Percentiles rank a stretch among this genome's conserved stretches.
Conservation (phyloP, 805 yeast genomes). For the Sugiyamaella mastotermitis region DNA sequence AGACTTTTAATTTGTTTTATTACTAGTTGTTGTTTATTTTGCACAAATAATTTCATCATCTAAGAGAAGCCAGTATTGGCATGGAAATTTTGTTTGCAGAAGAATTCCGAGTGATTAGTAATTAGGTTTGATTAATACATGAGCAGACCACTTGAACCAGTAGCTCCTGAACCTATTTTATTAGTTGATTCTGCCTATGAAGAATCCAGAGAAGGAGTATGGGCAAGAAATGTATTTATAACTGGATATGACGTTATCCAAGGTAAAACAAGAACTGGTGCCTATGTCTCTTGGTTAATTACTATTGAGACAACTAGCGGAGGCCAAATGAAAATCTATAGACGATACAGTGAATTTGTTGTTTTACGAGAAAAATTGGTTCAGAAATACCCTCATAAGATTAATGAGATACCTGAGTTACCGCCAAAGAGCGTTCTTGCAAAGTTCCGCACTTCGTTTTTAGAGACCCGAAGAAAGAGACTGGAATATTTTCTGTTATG, state of each 20-base stretch:
- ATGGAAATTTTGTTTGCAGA: no score
- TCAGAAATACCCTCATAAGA: slow-evolving; percentile 32
- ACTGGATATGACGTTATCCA: slow-evolving; percentile 35
- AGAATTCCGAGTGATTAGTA: no score
- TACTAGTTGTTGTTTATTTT: no score
- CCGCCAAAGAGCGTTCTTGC: slow-evolving; percentile 40
- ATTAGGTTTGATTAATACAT: no score
- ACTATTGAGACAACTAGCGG: slow-evolving; percentile 32
- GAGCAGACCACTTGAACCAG: slow-evolving; percentile 2
- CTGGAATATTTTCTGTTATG: slow-evolving; percentile 41
- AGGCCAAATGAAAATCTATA: slow-evolving; percentile 40
- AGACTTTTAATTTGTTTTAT: no score
- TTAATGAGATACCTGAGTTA: slow-evolving; percentile 37
- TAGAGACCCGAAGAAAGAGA: slow-evolving; percentile 36
- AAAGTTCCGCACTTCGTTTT: slow-evolving; percentile 29
- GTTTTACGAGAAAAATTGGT: slow-evolving; percentile 38
- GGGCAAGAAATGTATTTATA: slow-evolving; percentile 37
- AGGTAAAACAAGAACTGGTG: slow-evolving; percentile 31
- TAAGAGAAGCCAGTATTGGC: no score
- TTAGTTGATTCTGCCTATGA: slow-evolving; percentile 12
- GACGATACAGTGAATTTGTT: slow-evolving; percentile 62
- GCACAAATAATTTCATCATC: no score
- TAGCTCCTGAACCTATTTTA: slow-evolving; percentile 19
- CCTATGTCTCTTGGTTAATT: slow-evolving; percentile 41
- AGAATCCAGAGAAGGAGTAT: slow-evolving; percentile 17